Base-by-base conservation (phyloP, 305 asterid genomes). In the Rubia tinctorum region DNA sequence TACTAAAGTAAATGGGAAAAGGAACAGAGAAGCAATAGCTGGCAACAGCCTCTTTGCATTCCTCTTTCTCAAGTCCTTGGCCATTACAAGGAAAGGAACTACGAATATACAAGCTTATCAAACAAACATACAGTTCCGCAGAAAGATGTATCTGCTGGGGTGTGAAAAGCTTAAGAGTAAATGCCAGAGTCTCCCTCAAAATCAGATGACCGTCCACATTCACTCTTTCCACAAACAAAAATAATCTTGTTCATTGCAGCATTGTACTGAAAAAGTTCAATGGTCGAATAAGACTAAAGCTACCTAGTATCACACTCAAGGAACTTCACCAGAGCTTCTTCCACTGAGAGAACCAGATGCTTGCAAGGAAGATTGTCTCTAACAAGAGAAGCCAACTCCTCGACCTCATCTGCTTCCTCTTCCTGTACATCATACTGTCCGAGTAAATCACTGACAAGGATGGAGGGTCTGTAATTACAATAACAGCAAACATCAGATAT, bases 311-410 rank as follows among this genome's bases (percentile, higher is more conserved):
- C 88, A 42, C 85, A 84, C 69, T 84, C 90, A 80, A 93, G 91
- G 78, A 90, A 87, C 66, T 87, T 83, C 71, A 93, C 83, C 34
- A 91, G 75, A 30, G 84, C 80, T 74, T 89, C 92, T 80, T 93
- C 98, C 83, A 88, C 82, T 17, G 97, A 86, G 84, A 93, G 85
- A 75, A 93, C 76, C 71, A 91, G 97, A 81, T 93, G 84, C 87
- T 91, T 93, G 95, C 91, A 86, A 81, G 86, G 93, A 84, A 91
- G 79, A 82, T 91, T 93, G 77, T 86, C 95, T 79, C 83, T 87
- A 72, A 93, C 83, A 77, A 89, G 93, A 80, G 78, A 89, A 77
- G 97, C 96, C 88, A 93, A 80, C 85, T 91, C 97, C 77, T 93
- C 95, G 69, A 91, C 97, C 98, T 93, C 60, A 18, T 9, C n/a